Percentiles rank a stretch among this genome's conserved stretches.
Evolutionary conservation across 768 basidiomycete genomes (phyloP).

Genomic region (Mycena venus): DNA sequence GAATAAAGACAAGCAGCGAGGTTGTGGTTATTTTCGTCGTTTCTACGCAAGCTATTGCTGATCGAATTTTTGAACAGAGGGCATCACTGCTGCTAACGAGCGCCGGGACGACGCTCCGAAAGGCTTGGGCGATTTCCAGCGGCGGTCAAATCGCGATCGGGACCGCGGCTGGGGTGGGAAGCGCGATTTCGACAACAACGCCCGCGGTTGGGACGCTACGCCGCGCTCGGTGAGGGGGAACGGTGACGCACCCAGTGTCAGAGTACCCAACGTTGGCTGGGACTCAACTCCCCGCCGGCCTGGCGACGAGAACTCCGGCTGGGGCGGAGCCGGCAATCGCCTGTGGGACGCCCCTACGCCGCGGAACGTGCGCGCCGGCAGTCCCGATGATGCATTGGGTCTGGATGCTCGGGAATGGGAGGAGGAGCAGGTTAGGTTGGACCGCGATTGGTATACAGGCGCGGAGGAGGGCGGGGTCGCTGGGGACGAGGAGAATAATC

Average conservation of each 20-base stretch:
- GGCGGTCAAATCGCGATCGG: conserved; percentile 86
- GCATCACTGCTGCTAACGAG: conserved; percentile 74
- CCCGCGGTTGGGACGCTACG: conserved; percentile 67
- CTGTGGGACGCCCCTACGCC: conserved; percentile 92
- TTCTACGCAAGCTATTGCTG: conserved; percentile 3
- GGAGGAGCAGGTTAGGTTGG: conserved; percentile 92
- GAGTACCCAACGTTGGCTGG: conserved; percentile 94
- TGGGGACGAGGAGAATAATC: conserved; percentile 93
- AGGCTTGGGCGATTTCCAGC: conserved; percentile 93
- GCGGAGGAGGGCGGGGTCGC: conserved; percentile 90
- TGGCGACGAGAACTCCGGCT: conserved; percentile 69
- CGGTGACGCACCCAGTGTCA: conserved; percentile 83
- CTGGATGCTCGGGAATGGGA: conserved; percentile 95
- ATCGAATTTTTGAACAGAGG: conserved; percentile 67
- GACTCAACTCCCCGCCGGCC: conserved; percentile 87
- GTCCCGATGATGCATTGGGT: conserved; percentile 75
- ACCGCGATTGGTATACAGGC: conserved; percentile 96
- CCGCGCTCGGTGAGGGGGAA: conserved; percentile 69
- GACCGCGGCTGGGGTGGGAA: conserved; percentile 63
- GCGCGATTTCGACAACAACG: conserved; percentile 49
- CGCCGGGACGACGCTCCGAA: conserved; percentile 70
- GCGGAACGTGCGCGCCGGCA: conserved; percentile 72
- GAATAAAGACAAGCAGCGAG: conserved; percentile 77
- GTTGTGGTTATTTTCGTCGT: conserved; percentile 50
- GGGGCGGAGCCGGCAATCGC: conserved; percentile 69